Evolutionary conservation across 2,329 filamentous ascomycete species (phyloP), one percentile per base, ranked within the genome.

Genomic region (Penicillium sp.): DNA sequence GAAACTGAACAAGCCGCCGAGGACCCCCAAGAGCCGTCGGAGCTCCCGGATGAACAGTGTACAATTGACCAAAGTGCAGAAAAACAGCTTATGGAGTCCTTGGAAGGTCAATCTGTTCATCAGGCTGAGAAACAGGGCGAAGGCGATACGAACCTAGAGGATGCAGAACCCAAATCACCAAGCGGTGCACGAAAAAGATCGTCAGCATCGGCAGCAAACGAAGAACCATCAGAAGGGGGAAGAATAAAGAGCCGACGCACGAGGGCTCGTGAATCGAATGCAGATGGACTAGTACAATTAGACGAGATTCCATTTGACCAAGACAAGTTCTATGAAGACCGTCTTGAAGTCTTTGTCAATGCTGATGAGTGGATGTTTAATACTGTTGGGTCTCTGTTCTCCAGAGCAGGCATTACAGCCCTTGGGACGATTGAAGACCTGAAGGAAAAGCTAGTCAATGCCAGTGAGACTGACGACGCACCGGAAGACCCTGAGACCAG

Each of bases 191-290:
- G 85, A 20, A 88, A 88, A 68, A 77, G 85, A 54, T 86, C 84
- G 2, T 83, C 82, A 14, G 82, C 85, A 49, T 82, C 81, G 20
- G 81, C 83, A 47, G 82, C 81, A 9, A 75, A 85, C 26, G 79
- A 84, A 2, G 85, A 87, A 49, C 77, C 76, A 12, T 74, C 74
- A 12, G 84, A 87, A 57, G 81, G 81, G 48, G 79, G 80, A 20
- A 78, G 85, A 46, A 73, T 76, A 12, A 84, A 84, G 63, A 86
- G 84, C 67, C 84, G 85, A 64, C 79, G 85, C 33, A 80, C 85
- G 18, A 80, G 84, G 50, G 82, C 83, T 27, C 79, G 85, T 57
- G 84, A 86, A 59, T 82, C 82, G 8, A 75, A 81, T 48, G 76
- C 75, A 6, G 82, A 84, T 29, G 69, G 70, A 26, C 67, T 71